Evolutionary conservation across 202 grass and related monocot species (phyloP), one percentile per base, ranked within the genome.

Genomic region (Elaeis oleifera): DNA sequence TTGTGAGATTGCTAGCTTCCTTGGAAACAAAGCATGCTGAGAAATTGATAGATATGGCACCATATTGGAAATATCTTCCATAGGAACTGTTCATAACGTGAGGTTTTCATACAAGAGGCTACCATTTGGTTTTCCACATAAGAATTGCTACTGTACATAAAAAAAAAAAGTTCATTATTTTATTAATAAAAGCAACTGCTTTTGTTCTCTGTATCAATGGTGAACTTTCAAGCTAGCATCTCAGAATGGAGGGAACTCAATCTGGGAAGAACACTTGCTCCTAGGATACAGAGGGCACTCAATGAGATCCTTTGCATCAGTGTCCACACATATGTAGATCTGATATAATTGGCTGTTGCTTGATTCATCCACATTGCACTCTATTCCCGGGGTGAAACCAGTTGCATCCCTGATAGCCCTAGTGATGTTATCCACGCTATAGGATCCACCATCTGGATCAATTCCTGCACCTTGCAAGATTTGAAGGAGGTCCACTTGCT

Each of bases 231-330:
- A 44, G 36, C 36, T 44, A 2, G 32, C 9, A 44, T 44, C 8
- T 44, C 69, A 95, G 80, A 95, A 95, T 0, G 75, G 29, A 61
- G 90, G 90, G 73, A 95, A 90, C 71, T 90, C 86, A 49, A 95
- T 78, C 50, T 58, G 26, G 6, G 53, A 78, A 68, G 67, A 54
- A 8, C 90, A 95, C 50, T 59, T 72, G 20, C 80, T 78, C 1
- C 14, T 6, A n/a, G 90, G 90, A n/a, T 49, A 51, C 13, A 88
- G 69, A 0, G 90, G 86, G 78, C 90, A 96, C 0, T 90, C 76
- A 23, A 85, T 13, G 67, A 96, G 50, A 25, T 58, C 16, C 0
- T 50, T 21, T 29, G 75, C 87, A 36, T 64, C 60, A 25, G 71
- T 61, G 73, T 76, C 29, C 50, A 90, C 76, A 60, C 90, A 96